Base-by-base conservation (phyloP, 1,284 basidiomycete species). In the Lentinus polychrous region DNA sequence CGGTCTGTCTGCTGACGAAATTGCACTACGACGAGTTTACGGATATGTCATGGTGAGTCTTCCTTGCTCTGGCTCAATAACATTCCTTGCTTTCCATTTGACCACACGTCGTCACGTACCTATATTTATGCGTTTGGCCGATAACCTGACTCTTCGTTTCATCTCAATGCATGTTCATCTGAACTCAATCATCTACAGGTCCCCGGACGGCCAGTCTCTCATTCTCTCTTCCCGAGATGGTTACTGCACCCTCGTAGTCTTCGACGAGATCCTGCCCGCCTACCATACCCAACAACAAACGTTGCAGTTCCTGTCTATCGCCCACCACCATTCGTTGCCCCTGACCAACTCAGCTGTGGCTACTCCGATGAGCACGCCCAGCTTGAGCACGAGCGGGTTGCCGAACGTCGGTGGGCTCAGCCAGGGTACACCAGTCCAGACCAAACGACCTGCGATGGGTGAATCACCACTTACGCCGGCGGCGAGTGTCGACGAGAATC, bases 1-100 rank as follows among this genome's bases (percentile, higher is more conserved):
- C 95, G 0, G 79, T 98, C 38, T 94, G 92, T 64, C 75, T 98
- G 60, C 81, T 99, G 60, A 91, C 88, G 46, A 97, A 96, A 62
- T 70, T 99, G 57, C 95, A 99, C 69, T 99, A 97, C 64, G 92
- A 96, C 52, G 91, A 94, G 58, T 98, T 98, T 62, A 99, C 96
- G 1, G 95, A 99, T 70, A 76, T 97, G 69, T 81, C 87, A 39
- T 99, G 95, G 95, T 95, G 60, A 53, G 88, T 77, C 20, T 37
- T 36, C 37, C 42, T 47, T 48, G 33, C 24, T 15, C 49, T 11
- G 27, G 4, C 27, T 27, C 10, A 8, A 17, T 17, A 8, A 38
- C 8, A 17, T 34, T 46, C 33, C 22, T 33, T 33, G 23, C 10
- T 15, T 7, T 32, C n/a, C 15, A 7, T 8, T 31, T 32, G 5